Conservation (phyloP, 2,329 filamentous ascomycete genomes). For the Trichocomaceae sp. region DNA sequence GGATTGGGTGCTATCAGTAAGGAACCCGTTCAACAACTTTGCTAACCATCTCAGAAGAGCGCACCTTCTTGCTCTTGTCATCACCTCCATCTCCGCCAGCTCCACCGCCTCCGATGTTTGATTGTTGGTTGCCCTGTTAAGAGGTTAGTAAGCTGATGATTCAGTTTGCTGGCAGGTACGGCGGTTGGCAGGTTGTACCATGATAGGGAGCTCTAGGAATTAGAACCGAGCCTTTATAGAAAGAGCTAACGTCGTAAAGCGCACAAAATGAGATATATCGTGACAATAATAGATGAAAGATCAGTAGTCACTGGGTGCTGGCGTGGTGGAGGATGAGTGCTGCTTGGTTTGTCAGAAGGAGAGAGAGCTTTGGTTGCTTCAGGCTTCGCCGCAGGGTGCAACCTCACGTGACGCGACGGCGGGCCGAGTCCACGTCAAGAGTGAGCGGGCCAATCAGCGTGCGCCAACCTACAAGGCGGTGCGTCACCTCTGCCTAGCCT, state of each 20-base stretch:
- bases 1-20: conserved; percentile 11
- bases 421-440: conserved; percentile 6
- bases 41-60: conserved; percentile 13
- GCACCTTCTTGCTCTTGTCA: conserved; percentile 90
- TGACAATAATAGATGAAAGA: neutral
- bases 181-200: conserved; percentile 5
- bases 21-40: neutral
- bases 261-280: neutral
- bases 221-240: neutral
- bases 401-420: conserved; percentile 5
- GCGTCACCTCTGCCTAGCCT: conserved; percentile 4
- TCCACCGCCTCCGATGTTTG: conserved; percentile 69
- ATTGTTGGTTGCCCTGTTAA: conserved; percentile 56
- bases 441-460: conserved; percentile 1
- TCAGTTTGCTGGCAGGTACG: neutral
- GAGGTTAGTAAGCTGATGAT: conserved; percentile 4
- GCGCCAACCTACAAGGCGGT: neutral
- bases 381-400: neutral
- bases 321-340: conserved; percentile 1
- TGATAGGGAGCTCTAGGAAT: conserved; percentile 10
- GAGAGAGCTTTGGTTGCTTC: conserved; percentile 1
- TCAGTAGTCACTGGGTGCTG: neutral
- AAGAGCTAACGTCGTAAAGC: neutral
- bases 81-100: conserved; percentile 66
- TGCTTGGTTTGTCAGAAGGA: conserved; percentile 1